Conservation (phyloP, 2,329 filamentous ascomycete genomes). For the Xylaria sp. region DNA sequence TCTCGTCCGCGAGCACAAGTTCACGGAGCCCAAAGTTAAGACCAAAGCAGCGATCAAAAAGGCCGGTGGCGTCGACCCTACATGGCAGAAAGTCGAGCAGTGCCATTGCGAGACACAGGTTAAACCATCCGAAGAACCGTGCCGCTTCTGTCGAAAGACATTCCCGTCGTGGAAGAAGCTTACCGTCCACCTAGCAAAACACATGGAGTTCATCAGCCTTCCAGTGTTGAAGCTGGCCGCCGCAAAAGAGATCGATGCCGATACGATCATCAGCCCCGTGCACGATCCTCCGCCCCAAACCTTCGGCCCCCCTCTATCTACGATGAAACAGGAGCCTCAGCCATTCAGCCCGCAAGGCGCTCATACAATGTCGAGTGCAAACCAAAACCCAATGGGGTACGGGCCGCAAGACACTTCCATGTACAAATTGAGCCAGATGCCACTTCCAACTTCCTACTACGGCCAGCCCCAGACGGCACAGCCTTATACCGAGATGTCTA, state of each 20-base stretch:
- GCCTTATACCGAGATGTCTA: conserved; percentile 18
- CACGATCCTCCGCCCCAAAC: conserved; percentile 55
- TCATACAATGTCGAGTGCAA: conserved; percentile 17
- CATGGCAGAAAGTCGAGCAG: conserved; percentile 76
- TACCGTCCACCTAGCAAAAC: conserved; percentile 89
- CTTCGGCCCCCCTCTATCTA: conserved; percentile 37
- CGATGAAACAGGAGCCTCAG: conserved; percentile 37
- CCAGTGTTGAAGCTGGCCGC: conserved; percentile 70
- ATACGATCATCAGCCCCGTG: conserved; percentile 70
- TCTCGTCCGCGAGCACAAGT: conserved; percentile 88
- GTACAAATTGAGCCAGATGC: conserved; percentile 23
- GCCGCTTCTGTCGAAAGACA: conserved; percentile 81
- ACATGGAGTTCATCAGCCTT: conserved; percentile 90
- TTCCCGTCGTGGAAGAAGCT: conserved; percentile 90
- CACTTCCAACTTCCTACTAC: conserved; percentile 30
- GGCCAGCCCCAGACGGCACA: conserved; percentile 19
- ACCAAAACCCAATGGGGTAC: conserved; percentile 27
- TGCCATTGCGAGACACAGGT: conserved; percentile 72
- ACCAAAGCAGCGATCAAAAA: conserved; percentile 69
- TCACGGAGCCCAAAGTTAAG: conserved; percentile 78
- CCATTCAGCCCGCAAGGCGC: conserved; percentile 24
- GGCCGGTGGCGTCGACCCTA: conserved; percentile 59
- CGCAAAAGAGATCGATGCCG: conserved; percentile 54
- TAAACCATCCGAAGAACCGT: conserved; percentile 74
- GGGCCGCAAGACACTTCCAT: conserved; percentile 13